Conservation (phyloP, 768 basidiomycete genomes). For the Boletus subcaerulescens region DNA sequence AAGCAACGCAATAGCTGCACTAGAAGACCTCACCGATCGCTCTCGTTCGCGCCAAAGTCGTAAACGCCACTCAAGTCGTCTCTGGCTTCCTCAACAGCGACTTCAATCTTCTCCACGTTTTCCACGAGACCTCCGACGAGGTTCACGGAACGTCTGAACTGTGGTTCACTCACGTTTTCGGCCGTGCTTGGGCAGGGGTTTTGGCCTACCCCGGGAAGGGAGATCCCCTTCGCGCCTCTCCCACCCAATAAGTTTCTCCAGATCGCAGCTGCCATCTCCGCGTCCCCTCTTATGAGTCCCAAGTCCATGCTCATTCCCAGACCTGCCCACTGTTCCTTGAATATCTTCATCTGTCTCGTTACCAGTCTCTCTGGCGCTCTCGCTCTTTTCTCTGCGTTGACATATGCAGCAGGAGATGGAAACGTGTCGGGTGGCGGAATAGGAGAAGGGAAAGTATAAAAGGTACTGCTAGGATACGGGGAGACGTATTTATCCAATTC, state of each 20-base stretch:
- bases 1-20: not conserved
- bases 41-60: conserved; percentile 59
- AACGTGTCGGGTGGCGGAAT: conserved; percentile 25
- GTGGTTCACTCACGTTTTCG: conserved; percentile 1
- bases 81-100: conserved; percentile 54
- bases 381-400: conserved; percentile 31
- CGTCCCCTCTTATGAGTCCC: conserved; percentile 70
- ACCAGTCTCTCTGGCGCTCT: conserved; percentile 77
- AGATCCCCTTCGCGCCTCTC: conserved; percentile 73
- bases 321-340: conserved; percentile 90
- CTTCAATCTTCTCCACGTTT: conserved; percentile 54
- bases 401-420: conserved; percentile 26
- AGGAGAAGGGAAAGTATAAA: conserved; percentile 29
- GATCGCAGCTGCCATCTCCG: conserved; percentile 79
- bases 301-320: conserved; percentile 77
- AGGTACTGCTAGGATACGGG: conserved; percentile 20
- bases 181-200: conserved; percentile 3
- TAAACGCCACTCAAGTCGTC: conserved; percentile 74
- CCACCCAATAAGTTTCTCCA: conserved; percentile 93
- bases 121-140: conserved; percentile 66
- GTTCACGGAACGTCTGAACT: conserved; percentile 64
- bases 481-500: conserved; percentile 23
- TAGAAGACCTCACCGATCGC: conserved; percentile 24
- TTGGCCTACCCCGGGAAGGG: conserved; percentile 23
- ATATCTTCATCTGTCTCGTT: conserved; percentile 84